These are phyloP conservation scores for Curvularia sp. DNA, from an alignment of 2,329 filamentous ascomycete genomes.

Conservation along the genomic window DNA sequence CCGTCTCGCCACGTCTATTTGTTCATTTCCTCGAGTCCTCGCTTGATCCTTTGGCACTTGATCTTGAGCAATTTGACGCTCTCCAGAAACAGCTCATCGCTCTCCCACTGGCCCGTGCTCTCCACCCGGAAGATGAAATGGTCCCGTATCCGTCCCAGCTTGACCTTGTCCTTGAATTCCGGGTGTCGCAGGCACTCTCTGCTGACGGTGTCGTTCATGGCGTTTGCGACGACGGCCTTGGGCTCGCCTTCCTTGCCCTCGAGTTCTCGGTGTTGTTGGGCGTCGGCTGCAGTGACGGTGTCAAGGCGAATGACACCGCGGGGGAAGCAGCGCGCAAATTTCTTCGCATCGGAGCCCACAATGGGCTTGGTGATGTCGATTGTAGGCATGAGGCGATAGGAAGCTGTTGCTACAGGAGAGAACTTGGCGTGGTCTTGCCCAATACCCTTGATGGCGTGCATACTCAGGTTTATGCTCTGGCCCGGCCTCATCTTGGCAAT, in stretches of 20 bases:
- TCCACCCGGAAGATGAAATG: constrained; percentile 98
- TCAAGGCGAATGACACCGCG: constrained; percentile 84
- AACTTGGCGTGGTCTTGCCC: constrained; percentile 97
- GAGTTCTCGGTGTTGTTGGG: constrained; percentile 66
- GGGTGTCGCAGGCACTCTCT: constrained; percentile 89
- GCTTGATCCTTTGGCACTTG: constrained; percentile 79
- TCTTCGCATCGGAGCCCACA: constrained; percentile 81
- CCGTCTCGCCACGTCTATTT: constrained; percentile 17
- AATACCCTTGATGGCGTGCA: constrained; percentile 95
- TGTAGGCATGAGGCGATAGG: constrained; percentile 86
- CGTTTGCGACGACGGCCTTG: constrained; percentile 85
- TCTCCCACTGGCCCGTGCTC: constrained; percentile 93
- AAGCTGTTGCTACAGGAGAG: constrained; percentile 92
- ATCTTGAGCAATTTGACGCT: constrained; percentile 82
- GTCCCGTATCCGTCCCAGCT: constrained; percentile 85
- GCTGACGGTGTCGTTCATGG: constrained; percentile 95
- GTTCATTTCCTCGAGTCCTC: constrained; percentile 65
- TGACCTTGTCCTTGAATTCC: constrained; percentile 95
- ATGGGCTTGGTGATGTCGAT: constrained; percentile 88
- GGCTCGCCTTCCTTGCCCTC: constrained; percentile 78
- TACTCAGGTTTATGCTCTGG: constrained; percentile 82
- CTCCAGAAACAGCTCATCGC: constrained; percentile 92
- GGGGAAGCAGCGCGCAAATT: constrained; percentile 91
- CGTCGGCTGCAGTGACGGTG: constrained; percentile 72
- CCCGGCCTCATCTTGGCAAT: constrained; percentile 92